phyloP scores from a whole-genome alignment of 495 filamentous ascomycete genomes.

The Penicillium maclennaniae region DNA sequence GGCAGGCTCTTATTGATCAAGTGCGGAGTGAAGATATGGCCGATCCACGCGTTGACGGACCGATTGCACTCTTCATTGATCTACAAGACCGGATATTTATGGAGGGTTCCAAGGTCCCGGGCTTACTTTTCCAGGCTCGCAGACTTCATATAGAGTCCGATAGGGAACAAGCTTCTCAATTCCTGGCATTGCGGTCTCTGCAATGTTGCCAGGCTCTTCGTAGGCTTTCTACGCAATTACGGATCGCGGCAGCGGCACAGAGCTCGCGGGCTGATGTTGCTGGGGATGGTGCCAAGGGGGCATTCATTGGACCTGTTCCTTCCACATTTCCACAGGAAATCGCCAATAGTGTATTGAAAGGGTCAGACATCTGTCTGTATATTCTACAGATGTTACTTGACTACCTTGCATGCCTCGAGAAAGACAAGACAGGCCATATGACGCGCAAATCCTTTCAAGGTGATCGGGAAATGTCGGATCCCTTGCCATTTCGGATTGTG shows the following conservation, averaged over 20 bases:
- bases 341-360: conserved; percentile 20
- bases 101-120: conserved; percentile 21
- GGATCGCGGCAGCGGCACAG: conserved; percentile 12
- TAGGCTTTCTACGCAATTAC: conserved; percentile 11
- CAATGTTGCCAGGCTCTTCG: conserved; percentile 4
- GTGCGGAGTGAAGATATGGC: conserved; percentile 23
- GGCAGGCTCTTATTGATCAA: conserved; percentile 26
- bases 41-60: conserved; percentile 9
- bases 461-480: not conserved
- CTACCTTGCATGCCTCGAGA: conserved; percentile 9
- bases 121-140: conserved; percentile 15
- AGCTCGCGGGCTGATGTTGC: not conserved
- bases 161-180: not conserved
- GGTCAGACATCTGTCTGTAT: conserved; percentile 13
- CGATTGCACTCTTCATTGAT: conserved; percentile 20
- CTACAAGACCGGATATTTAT: conserved; percentile 24
- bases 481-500: conserved; percentile 16
- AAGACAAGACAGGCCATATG: not conserved
- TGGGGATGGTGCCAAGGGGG: not conserved
- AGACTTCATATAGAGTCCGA: conserved; percentile 1
- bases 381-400: conserved; percentile 17
- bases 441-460: not conserved
- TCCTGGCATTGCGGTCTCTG: conserved; percentile 1
- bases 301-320: conserved; percentile 21
- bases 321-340: conserved; percentile 20